phyloP scores from a whole-genome alignment of 306 rosid genomes.

The Malus fusca region DNA sequence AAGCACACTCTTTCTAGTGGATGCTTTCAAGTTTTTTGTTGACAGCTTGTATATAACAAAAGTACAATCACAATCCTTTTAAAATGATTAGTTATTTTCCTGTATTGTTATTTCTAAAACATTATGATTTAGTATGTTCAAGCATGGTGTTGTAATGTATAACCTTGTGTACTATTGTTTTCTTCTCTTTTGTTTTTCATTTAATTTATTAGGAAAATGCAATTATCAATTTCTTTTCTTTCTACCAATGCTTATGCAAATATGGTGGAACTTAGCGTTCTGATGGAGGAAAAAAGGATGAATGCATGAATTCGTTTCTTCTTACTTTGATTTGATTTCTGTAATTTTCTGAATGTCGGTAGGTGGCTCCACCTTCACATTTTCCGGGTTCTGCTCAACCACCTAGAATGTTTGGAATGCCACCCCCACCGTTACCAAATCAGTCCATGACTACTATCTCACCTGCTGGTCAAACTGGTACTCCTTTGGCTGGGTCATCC shows the following conservation, averaged over 20 bases:
- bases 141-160: neutral
- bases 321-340: constrained; percentile 17
- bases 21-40: neutral
- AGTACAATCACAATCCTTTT: neutral
- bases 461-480: constrained; percentile 79
- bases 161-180: neutral
- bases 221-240: neutral
- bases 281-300: neutral
- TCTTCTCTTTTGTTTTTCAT: neutral
- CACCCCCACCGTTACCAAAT: constrained; percentile 66
- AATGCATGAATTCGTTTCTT: constrained; percentile 13
- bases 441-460: constrained; percentile 92
- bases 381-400: constrained; percentile 59
- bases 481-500: constrained; percentile 75
- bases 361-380: constrained; percentile 60
- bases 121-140: neutral
- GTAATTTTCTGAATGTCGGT: constrained; percentile 15
- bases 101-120: neutral
- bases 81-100: neutral
- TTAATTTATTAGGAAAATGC: neutral
- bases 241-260: neutral
- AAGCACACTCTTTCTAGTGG: neutral
- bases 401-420: constrained; percentile 93
- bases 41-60: neutral
- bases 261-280: neutral